These are phyloP conservation scores for Hemisphaericaspora xylofermentans DNA, from an alignment of 1,139 yeast genomes.

Conservation along the genomic window DNA sequence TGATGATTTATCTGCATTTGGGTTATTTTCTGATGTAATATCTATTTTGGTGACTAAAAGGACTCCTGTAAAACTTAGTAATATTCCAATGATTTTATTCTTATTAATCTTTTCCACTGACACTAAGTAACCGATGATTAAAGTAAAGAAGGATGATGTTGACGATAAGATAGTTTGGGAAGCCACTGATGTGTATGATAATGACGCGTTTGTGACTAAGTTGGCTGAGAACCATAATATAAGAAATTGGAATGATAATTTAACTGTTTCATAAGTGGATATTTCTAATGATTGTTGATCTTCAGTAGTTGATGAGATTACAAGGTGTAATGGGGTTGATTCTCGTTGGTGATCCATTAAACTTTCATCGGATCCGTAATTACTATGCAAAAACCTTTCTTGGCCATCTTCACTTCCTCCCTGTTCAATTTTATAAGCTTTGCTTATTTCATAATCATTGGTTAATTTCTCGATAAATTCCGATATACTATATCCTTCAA, in stretches of 20 bases:
- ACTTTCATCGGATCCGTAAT: conserved; percentile 20
- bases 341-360: conserved; percentile 2
- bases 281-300: conserved; percentile 23
- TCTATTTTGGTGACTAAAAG: conserved; percentile 70
- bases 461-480: conserved; percentile 25
- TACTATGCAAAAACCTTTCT: conserved; percentile 13
- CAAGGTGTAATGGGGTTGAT: conserved; percentile 3
- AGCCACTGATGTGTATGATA: conserved; percentile 86
- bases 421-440: background rate
- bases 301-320: conserved; percentile 11
- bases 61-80: conserved; percentile 77
- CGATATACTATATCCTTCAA: conserved; percentile 19
- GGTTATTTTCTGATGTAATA: conserved; percentile 30
- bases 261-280: conserved; percentile 47
- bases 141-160: conserved; percentile 89
- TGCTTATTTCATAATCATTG: conserved; percentile 19
- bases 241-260: conserved; percentile 76
- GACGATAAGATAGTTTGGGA: conserved; percentile 90
- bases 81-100: conserved; percentile 65
- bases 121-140: conserved; percentile 73
- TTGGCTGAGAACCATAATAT: conserved; percentile 89
- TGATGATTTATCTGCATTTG: conserved; percentile 24
- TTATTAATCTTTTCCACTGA: conserved; percentile 67
- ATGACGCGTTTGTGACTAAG: conserved; percentile 81
- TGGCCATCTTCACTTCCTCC: conserved; percentile 14